These are phyloP conservation scores for Alternaria angustiovoidea DNA, from an alignment of 2,329 filamentous ascomycete species.

Conservation along the genomic window DNA sequence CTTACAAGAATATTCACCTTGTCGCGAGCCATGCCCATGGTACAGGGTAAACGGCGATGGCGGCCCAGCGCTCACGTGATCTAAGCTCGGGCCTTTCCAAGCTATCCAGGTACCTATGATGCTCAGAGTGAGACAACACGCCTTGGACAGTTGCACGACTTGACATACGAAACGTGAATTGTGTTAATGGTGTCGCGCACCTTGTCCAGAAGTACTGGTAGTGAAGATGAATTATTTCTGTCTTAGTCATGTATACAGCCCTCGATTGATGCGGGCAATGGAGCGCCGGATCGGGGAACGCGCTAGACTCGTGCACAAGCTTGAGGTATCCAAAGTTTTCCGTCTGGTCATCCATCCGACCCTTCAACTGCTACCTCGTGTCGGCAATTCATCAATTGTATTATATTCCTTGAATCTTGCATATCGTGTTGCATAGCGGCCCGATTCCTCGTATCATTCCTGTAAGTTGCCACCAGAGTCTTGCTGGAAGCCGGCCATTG, in stretches of 20 bases:
- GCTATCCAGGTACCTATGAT: not conserved
- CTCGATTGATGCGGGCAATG: constrained; percentile 8
- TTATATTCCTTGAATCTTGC: constrained; percentile 32
- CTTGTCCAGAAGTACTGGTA: not conserved
- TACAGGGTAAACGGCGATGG: not conserved
- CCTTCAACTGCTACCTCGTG: constrained; percentile 17
- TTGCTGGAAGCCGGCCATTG: constrained; percentile 1
- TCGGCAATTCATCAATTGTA: constrained; percentile 32
- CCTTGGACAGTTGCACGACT: not conserved
- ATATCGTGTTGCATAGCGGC: constrained; percentile 40
- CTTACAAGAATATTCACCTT: not conserved
- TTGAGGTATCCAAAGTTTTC: constrained; percentile 32
- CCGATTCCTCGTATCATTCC: constrained; percentile 37
- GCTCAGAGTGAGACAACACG: not conserved
- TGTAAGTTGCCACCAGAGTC: constrained; percentile 17
- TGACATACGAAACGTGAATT: not conserved
- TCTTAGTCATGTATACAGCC: not conserved
- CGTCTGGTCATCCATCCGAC: constrained; percentile 27
- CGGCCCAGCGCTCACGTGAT: constrained; percentile 7
- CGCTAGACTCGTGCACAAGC: constrained; percentile 30
- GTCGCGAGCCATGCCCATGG: not conserved
- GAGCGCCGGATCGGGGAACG: constrained; percentile 21
- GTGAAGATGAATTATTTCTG: not conserved
- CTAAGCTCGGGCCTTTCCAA: not conserved
- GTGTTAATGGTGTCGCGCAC: not conserved